A percentile compares a stretch with the other conserved stretches of the same genome.
Conservation (phyloP, 2,329 filamentous ascomycete species). For the Hypomyces perniciosus region DNA sequence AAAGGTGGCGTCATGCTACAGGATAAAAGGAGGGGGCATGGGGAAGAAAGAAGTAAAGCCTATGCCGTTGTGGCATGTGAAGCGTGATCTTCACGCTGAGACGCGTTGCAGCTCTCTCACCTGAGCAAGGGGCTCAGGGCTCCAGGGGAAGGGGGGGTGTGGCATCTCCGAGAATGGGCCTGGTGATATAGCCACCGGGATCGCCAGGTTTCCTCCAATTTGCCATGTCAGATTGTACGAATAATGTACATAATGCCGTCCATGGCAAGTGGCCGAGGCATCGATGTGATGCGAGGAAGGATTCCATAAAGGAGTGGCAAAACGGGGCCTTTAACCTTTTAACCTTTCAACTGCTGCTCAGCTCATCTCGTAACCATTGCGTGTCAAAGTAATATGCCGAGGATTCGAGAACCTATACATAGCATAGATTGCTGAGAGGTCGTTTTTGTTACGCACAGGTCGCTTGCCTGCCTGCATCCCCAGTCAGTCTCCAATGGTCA, state of each 20-base stretch:
- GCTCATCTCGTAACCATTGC: no score
- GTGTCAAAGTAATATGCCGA: no score
- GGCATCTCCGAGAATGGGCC: not conserved
- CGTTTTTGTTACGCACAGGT: not conserved
- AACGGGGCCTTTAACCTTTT: not conserved
- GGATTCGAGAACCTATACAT: no score
- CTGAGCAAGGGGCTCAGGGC: not conserved
- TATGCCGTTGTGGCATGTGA: not conserved
- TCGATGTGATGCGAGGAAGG: not conserved
- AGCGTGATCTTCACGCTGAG: conserved; percentile 6
- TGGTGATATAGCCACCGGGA: not conserved
- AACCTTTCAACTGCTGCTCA: no score
- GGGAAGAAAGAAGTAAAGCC: not conserved
- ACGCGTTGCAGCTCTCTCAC: not conserved
- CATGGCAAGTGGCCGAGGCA: not conserved
- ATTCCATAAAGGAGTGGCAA: not conserved
- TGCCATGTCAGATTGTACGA: no score
- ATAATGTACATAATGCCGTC: no score
- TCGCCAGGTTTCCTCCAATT: no score
- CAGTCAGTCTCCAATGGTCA: not conserved
- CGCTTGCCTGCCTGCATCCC: not conserved
- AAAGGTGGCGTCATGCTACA: conserved; percentile 9
- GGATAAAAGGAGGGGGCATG: not conserved
- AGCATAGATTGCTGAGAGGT: no score
- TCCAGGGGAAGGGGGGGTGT: conserved; percentile 1